These are phyloP conservation scores for Handroanthus guayacan DNA, from an alignment of 257 asterid species.

Conservation along the genomic window DNA sequence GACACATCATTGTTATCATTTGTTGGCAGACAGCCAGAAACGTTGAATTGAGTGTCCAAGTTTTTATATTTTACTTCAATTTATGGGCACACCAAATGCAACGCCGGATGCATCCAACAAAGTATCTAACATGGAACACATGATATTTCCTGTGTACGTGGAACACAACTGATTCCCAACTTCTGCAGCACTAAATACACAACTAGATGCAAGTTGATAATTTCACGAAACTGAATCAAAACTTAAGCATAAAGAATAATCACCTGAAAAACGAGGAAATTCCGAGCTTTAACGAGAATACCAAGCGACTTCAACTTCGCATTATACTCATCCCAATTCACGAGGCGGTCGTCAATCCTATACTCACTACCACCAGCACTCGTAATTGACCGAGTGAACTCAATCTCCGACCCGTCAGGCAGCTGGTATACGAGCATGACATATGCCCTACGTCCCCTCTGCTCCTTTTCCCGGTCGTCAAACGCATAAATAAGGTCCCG, in stretches of 20 bases:
- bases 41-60: no score
- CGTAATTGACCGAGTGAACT: conserved; percentile 85
- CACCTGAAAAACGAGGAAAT: conserved; percentile 98
- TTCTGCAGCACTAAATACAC: background rate
- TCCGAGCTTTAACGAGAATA: conserved; percentile 91
- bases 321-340: conserved; percentile 86
- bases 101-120: no score
- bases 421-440: conserved; percentile 83
- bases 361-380: conserved; percentile 87
- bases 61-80: no score
- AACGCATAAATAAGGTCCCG: conserved; percentile 85
- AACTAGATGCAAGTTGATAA: background rate
- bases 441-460: conserved; percentile 80
- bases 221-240: conserved; percentile 8
- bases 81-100: no score
- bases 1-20: no score
- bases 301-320: conserved; percentile 75
- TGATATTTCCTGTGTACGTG: no score
- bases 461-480: conserved; percentile 88
- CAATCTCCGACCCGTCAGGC: conserved; percentile 68
- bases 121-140: no score
- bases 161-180: no score
- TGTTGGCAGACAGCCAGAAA: no score
- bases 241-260: background rate
- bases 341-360: conserved; percentile 63